A percentile compares a stretch with the other conserved stretches of the same genome.
Conservation (phyloP, 139 green algal genomes). For the Chlamydomonas sp. region DNA sequence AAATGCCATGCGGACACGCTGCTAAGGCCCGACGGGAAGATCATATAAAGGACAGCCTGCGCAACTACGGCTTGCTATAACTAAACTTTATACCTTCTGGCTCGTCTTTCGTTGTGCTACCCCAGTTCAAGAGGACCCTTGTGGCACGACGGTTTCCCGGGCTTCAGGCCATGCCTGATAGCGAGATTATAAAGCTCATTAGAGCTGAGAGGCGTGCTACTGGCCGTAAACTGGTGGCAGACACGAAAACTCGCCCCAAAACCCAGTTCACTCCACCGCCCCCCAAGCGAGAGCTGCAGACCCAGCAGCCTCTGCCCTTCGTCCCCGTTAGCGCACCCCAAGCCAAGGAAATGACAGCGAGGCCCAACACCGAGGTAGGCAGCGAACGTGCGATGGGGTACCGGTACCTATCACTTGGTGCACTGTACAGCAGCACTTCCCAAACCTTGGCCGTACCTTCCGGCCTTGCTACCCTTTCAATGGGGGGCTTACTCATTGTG, state of each 20-base stretch:
- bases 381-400: not conserved
- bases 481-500: too few species aligned
- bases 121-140: slow-evolving; percentile 40
- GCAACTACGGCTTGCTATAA: not conserved
- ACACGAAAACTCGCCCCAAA: slow-evolving; percentile 31
- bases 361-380: slow-evolving; percentile 26
- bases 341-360: slow-evolving; percentile 8
- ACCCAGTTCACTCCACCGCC: slow-evolving; percentile 16
- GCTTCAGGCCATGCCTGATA: slow-evolving; percentile 31
- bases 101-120: not conserved
- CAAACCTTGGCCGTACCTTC: too few species aligned
- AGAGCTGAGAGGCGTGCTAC: slow-evolving; percentile 40
- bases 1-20: not conserved
- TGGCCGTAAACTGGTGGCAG: slow-evolving; percentile 12
- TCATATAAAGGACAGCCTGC: not conserved
- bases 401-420: not conserved
- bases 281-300: slow-evolving; percentile 17
- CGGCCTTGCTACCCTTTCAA: too few species aligned
- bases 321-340: not conserved
- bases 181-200: slow-evolving; percentile 32
- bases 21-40: not conserved
- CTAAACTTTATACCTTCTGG: not conserved
- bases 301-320: not conserved
- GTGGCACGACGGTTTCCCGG: slow-evolving; percentile 48
- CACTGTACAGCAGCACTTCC: not conserved